phyloP scores from a whole-genome alignment of 805 yeast genomes.

The Saturnispora saitoi region DNA sequence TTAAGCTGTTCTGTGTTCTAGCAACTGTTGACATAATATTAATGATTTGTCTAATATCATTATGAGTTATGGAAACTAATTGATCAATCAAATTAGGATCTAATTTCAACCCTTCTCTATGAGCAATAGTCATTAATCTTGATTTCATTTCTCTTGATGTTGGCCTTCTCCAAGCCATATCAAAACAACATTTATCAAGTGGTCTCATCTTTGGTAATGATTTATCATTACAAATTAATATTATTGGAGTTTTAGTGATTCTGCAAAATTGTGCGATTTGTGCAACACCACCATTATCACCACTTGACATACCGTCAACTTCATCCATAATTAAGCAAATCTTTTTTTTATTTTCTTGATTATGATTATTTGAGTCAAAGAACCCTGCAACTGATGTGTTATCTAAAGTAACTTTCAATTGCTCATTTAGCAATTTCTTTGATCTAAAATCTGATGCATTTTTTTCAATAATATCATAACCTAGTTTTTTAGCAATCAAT shows the following conservation, averaged over 20 bases:
- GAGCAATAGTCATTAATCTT: conserved; percentile 83
- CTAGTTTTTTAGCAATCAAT: conserved; percentile 57
- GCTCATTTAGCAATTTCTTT: conserved; percentile 61
- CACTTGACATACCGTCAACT: conserved; percentile 99
- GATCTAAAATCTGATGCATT: conserved; percentile 89
- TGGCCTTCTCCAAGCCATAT: conserved; percentile 83
- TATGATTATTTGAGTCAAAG: conserved; percentile 33
- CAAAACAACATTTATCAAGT: conserved; percentile 74
- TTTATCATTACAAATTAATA: conserved; percentile 88
- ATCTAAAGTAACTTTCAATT: conserved; percentile 60
- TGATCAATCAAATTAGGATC: conserved; percentile 78
- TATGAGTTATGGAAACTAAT: conserved; percentile 73
- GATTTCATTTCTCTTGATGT: conserved; percentile 72
- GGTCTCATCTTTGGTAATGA: conserved; percentile 93
- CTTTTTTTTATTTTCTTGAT: conserved; percentile 32
- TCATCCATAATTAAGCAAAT: conserved; percentile 94
- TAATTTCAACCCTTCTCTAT: conserved; percentile 69
- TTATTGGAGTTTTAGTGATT: conserved; percentile 81
- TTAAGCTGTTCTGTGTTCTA: conserved; percentile 56
- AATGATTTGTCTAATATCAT: conserved; percentile 91
- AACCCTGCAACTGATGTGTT: conserved; percentile 81
- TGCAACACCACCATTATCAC: conserved; percentile 98
- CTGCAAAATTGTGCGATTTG: conserved; percentile 82
- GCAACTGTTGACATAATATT: conserved; percentile 82
- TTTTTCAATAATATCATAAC: conserved; percentile 67